phyloP scores from a whole-genome alignment of 2,329 filamentous ascomycete species.

The Botrytis aclada region DNA sequence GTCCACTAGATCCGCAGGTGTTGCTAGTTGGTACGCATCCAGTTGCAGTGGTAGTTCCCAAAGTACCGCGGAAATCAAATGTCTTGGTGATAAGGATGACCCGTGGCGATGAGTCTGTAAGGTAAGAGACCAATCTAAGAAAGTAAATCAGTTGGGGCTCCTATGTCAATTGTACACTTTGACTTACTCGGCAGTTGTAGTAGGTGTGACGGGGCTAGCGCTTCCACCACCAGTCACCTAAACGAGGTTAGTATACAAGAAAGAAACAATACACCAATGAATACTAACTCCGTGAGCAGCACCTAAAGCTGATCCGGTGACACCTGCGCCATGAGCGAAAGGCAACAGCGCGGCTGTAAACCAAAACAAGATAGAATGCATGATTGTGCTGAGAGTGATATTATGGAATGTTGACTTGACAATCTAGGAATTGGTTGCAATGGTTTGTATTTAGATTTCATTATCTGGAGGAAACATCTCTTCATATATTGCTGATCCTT shows the following conservation, averaged over 20 bases:
- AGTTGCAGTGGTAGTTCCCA: conserved; percentile 20
- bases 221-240: conserved; percentile 53
- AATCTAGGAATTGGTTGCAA: neutral
- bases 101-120: conserved; percentile 51
- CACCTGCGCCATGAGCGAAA: conserved; percentile 7
- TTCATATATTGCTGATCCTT: neutral
- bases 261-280: neutral
- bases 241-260: neutral
- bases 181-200: conserved; percentile 10
- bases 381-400: neutral
- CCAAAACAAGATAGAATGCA: conserved; percentile 10
- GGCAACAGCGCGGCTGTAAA: conserved; percentile 3
- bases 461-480: neutral
- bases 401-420: neutral
- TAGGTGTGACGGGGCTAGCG: conserved; percentile 44
- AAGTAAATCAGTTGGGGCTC: conserved; percentile 34
- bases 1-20: conserved; percentile 20
- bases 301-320: conserved; percentile 12
- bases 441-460: neutral
- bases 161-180: neutral
- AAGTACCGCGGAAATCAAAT: conserved; percentile 24
- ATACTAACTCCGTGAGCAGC: conserved; percentile 13
- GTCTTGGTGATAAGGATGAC: conserved; percentile 57
- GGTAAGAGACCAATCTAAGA: conserved; percentile 52
- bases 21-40: conserved; percentile 20